phyloP scores from a whole-genome alignment of 1,139 yeast genomes.

The Blastobotrys apis region DNA sequence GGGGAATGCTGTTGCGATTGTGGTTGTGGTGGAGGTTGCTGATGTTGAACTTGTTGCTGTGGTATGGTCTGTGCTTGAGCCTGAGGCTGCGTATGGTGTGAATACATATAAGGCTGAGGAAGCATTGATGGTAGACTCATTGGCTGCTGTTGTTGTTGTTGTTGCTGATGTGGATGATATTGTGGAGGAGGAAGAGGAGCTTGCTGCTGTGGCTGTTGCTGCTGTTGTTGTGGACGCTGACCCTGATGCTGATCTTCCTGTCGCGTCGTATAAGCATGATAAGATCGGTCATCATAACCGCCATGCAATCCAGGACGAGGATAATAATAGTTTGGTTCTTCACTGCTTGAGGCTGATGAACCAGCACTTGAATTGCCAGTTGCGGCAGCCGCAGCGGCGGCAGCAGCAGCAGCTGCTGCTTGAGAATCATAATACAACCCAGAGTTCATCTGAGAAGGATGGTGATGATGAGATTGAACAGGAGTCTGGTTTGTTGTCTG shows the following conservation, averaged over 20 bases:
- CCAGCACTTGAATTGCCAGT: background rate
- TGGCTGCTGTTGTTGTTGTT: conserved; percentile 11
- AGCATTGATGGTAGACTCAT: conserved; percentile 11
- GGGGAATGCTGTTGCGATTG: conserved; percentile 8
- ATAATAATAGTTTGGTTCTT: conserved; percentile 11
- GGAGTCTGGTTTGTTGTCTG: conserved; percentile 17
- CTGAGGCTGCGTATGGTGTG: conserved; percentile 16
- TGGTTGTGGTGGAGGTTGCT: conserved; percentile 6
- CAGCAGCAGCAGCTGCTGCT: background rate
- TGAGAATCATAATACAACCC: conserved; percentile 3
- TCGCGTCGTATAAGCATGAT: conserved; percentile 1
- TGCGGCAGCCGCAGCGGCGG: conserved; percentile 1
- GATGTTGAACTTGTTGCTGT: background rate
- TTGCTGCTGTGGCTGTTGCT: conserved; percentile 1
- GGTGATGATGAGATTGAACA: background rate
- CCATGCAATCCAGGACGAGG: conserved; percentile 1
- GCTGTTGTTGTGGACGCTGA: conserved; percentile 6
- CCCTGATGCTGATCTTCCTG: conserved; percentile 9
- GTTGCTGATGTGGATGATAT: conserved; percentile 12
- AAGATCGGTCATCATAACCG: conserved; percentile 10
- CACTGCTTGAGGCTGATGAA: background rate
- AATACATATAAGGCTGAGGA: conserved; percentile 15
- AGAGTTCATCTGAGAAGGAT: background rate
- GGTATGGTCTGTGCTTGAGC: conserved; percentile 4
- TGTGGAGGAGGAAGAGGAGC: conserved; percentile 9